Base-by-base conservation (phyloP, 352 stramenopile genomes). In the Pythium angustatum region DNA sequence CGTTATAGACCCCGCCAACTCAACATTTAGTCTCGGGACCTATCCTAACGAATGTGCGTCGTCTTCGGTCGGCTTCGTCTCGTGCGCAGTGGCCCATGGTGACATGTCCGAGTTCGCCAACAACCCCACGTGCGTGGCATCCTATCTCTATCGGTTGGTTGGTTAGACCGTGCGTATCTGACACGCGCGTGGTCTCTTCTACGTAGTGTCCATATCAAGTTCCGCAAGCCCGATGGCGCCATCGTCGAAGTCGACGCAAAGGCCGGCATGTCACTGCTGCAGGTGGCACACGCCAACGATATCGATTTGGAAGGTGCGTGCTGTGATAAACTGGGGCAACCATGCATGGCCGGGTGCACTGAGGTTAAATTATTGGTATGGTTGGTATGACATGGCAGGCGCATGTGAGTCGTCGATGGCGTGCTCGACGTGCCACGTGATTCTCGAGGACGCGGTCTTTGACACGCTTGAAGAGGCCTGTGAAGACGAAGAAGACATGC, bases 401-500 rank as follows among this genome's bases (percentile, higher is more conserved):
- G 90, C 91, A 1, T 97, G 90, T 48, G 90, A 97, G 68, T 91
- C 96, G 58, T 98, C 98, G 26, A 98, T 98, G 74, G 97, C 97
- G 2, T 99, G 97, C 79, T 98, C 93, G 28, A 99, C 98, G 6
- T 99, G 98, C 71, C 98, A 99, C 83, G 85, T 99, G 30, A 98
- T 99, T 52, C 74, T 99, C 24, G 84, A 96, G 31, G 82, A 94
- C 33, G 71, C 86, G 14, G 66, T 99, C 26, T 99, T 96, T 62
- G 90, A 99, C 36, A 14, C 74, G 22, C 76, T 99, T 26, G 75
- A 93, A 15, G 87, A 96, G 49, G 74, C 96, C 10, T 96, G 76
- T 50, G 97, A 99, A 72, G 96, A 99, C 56, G 97, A 99, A 73
- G 97, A 99, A 73, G 97, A 99, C 74, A 99, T 98, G 94, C 83